A percentile compares a stretch with the other conserved stretches of the same genome.
phyloP scores from a whole-genome alignment of 371 early-diverging fungal species.

The Circinella umbellata region DNA sequence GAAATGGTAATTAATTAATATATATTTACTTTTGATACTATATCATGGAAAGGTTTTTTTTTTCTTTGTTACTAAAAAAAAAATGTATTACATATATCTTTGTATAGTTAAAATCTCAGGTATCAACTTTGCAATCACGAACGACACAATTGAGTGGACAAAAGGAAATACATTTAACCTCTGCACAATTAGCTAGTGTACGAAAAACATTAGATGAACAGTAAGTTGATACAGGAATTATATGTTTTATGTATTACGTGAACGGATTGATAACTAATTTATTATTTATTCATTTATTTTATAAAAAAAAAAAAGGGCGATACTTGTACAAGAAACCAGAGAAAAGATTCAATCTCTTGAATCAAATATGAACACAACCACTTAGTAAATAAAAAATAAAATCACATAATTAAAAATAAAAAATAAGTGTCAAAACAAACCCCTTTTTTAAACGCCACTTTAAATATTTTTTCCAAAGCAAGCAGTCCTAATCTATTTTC shows the following conservation, averaged over 20 bases:
- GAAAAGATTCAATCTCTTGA: background rate
- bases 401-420: background rate
- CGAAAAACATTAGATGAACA: conserved; percentile 3
- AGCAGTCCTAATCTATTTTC: background rate
- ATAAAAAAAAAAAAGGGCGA: background rate
- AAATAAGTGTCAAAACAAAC: no score
- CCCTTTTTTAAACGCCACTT: background rate
- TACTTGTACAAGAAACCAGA: conserved; percentile 7
- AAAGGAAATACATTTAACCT: background rate
- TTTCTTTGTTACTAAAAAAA: no score
- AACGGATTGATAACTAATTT: background rate
- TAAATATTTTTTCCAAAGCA: background rate
- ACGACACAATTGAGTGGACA: background rate
- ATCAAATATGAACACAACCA: background rate
- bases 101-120: background rate
- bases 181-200: conserved; percentile 1
- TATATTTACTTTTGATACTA: background rate
- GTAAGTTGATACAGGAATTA: background rate
- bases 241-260: background rate
- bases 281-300: no score
- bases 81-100: no score
- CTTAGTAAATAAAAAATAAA: background rate
- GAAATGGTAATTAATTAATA: conserved; percentile 19
- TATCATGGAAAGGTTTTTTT: background rate
- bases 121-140: background rate